Percentiles rank a stretch among this genome's conserved stretches.
phyloP scores from a whole-genome alignment of 192 early-diverging fungal species.

The Backusella tuberculispora region DNA sequence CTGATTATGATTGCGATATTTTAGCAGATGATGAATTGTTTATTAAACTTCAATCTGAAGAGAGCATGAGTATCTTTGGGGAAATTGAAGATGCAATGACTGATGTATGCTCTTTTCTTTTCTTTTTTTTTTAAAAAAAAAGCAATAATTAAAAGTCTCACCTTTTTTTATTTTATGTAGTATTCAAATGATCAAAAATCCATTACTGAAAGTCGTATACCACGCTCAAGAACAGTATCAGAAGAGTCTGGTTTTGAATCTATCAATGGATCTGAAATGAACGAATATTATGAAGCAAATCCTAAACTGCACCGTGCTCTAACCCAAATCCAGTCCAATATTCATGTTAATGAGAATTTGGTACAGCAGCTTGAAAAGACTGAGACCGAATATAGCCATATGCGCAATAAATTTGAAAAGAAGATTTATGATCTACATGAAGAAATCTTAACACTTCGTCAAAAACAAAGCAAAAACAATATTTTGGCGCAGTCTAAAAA shows the following conservation, averaged over 20 bases:
- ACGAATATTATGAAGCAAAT: slow-evolving; percentile 14
- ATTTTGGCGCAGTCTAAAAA: background rate
- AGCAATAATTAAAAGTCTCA: background rate
- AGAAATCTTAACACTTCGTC: slow-evolving; percentile 52
- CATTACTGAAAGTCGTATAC: background rate
- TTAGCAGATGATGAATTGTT: slow-evolving; percentile 31
- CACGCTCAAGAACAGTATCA: slow-evolving; percentile 2
- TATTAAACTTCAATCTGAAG: slow-evolving; percentile 22
- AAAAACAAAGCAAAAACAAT: slow-evolving; percentile 44
- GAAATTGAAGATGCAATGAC: background rate
- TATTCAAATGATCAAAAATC: background rate
- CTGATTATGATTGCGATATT: slow-evolving; percentile 22
- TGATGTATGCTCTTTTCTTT: background rate
- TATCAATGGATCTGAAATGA: slow-evolving; percentile 2
- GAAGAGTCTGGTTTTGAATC: slow-evolving; percentile 6
- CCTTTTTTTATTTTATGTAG: background rate
- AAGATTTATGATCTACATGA: slow-evolving; percentile 64
- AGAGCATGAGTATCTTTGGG: slow-evolving; percentile 20
- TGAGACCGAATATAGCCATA: slow-evolving; percentile 55
- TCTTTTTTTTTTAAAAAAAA: background rate
- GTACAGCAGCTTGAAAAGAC: slow-evolving; percentile 56
- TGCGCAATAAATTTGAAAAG: slow-evolving; percentile 66
- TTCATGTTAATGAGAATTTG: slow-evolving; percentile 61
- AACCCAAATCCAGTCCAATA: slow-evolving; percentile 58
- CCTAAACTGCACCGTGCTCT: slow-evolving; percentile 44